phyloP scores from a whole-genome alignment of 73 alveolate genomes.

The Symbiodinium natans region DNA sequence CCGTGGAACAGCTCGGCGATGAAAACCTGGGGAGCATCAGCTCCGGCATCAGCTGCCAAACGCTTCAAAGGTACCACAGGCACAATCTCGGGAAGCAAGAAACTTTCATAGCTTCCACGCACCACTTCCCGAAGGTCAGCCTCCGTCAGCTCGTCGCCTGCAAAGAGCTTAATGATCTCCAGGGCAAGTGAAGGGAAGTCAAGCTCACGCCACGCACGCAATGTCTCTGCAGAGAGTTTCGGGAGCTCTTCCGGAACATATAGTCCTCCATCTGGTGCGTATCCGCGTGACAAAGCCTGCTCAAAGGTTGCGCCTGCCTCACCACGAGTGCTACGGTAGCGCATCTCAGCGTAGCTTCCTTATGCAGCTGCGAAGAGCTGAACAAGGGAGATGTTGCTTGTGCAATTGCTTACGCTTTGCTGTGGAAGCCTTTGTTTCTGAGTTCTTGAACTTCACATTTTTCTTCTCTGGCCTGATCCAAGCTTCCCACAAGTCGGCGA shows the following conservation, averaged over 20 bases:
- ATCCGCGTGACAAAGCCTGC: constrained; percentile 13
- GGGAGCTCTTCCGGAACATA: constrained; percentile 84
- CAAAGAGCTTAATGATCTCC: constrained; percentile 63
- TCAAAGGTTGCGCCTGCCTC: neutral
- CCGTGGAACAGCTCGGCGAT: constrained; percentile 89
- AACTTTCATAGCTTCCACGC: constrained; percentile 44
- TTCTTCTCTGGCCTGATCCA: neutral
- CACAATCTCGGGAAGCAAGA: constrained; percentile 48
- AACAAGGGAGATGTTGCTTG: no score
- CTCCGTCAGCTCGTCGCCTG: constrained; percentile 43
- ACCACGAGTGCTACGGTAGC: constrained; percentile 72
- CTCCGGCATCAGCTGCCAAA: neutral
- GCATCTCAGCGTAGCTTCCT: constrained; percentile 9
- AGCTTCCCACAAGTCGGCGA: neutral
- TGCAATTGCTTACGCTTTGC: no score
- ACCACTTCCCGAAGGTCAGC: constrained; percentile 40
- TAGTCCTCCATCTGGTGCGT: constrained; percentile 75
- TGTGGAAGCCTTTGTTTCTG: no score
- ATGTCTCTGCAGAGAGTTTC: neutral
- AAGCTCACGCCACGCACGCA: constrained; percentile 17
- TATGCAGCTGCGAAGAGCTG: no score
- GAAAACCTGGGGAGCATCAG: neutral
- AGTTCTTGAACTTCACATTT: no score
- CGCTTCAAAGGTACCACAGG: constrained; percentile 36
- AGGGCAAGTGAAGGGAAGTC: constrained; percentile 43